These are phyloP conservation scores for Nakataea oryzae DNA, from an alignment of 2,329 filamentous ascomycete genomes.

Conservation along the genomic window DNA sequence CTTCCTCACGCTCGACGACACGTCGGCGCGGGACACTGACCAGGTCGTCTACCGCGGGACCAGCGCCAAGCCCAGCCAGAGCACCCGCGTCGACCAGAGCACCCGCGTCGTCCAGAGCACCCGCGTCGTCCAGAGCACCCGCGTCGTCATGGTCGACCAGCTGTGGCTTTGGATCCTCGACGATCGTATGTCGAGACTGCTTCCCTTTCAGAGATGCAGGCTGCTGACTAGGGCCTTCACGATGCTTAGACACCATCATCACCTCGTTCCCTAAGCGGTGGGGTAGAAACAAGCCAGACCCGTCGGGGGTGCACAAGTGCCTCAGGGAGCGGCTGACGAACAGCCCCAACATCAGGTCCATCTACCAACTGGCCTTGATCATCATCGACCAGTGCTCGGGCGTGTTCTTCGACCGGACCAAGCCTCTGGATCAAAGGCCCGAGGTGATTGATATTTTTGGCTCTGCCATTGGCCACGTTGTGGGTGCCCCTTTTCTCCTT, in stretches of 20 bases:
- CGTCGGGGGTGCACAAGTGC: conserved; percentile 27
- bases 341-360: conserved; percentile 20
- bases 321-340: conserved; percentile 21
- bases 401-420: conserved; percentile 27
- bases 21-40: conserved; percentile 25
- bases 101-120: too few relatives aligned
- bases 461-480: not conserved
- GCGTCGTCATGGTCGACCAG: conserved; percentile 20
- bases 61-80: too few relatives aligned
- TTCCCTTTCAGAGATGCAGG: not conserved
- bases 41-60: conserved; percentile 31
- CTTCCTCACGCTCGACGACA: conserved; percentile 28
- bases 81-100: too few relatives aligned
- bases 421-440: conserved; percentile 16
- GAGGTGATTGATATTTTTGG: conserved; percentile 19
- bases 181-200: conserved; percentile 7
- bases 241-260: conserved; percentile 12
- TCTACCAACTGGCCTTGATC: conserved; percentile 29
- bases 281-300: conserved; percentile 27
- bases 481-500: not conserved
- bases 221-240: not conserved
- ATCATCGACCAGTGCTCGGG: conserved; percentile 30
- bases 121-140: conserved; percentile 15
- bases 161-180: conserved; percentile 22
- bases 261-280: conserved; percentile 26